A percentile compares a stretch with the other conserved stretches of the same genome.
These are phyloP conservation scores for Coffea canephora DNA, from an alignment of 257 asterid genomes.

Conservation along the genomic window DNA sequence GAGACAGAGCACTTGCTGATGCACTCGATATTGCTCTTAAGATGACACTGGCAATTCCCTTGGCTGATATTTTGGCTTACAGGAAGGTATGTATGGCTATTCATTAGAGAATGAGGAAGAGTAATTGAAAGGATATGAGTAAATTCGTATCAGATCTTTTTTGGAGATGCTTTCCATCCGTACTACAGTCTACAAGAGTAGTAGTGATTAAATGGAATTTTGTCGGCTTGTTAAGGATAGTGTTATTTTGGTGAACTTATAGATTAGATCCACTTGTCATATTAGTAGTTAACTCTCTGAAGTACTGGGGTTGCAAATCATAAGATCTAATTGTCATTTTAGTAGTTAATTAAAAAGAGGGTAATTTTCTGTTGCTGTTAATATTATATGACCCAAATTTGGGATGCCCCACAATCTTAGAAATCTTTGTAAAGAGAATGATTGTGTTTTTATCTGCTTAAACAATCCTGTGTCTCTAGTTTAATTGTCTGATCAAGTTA, in stretches of 20 bases:
- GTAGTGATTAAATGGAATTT: not conserved
- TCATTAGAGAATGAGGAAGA: not conserved
- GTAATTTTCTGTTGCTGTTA: no score
- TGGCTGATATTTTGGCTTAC: conserved; percentile 85
- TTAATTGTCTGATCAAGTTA: no score
- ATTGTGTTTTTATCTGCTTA: no score
- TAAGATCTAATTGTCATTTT: no score
- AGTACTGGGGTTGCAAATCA: no score
- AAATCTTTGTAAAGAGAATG: not conserved
- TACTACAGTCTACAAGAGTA: not conserved
- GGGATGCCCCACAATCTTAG: not conserved
- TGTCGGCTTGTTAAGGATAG: not conserved
- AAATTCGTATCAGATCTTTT: not conserved
- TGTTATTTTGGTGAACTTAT: not conserved
- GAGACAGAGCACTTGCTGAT: conserved; percentile 98
- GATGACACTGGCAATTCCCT: conserved; percentile 84
- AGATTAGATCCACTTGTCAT: not conserved
- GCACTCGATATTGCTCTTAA: conserved; percentile 85
- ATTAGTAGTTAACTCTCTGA: not conserved
- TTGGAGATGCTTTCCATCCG: not conserved
- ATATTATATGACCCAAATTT: no score
- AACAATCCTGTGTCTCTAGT: no score
- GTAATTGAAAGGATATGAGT: not conserved
- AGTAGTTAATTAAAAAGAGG: no score
- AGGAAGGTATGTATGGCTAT: conserved; percentile 63